phyloP scores from a whole-genome alignment of 163 green algal genomes.

The Scenedesmus sp. region DNA sequence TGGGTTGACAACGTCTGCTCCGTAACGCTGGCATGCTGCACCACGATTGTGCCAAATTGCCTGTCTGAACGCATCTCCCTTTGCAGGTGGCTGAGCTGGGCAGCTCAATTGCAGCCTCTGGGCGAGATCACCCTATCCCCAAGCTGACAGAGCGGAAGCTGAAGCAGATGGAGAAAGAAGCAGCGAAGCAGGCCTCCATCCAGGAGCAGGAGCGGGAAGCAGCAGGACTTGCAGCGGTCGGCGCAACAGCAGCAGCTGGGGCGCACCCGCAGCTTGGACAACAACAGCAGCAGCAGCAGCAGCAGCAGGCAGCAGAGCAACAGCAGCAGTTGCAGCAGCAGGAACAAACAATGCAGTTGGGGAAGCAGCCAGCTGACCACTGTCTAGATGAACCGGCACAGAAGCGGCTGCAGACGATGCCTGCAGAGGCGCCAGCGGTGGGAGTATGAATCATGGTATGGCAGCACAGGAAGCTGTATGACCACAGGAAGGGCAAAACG shows the following conservation, averaged over 20 bases:
- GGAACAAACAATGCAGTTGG: not conserved
- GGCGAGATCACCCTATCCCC: slow-evolving; percentile 72
- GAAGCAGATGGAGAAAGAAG: slow-evolving; percentile 69
- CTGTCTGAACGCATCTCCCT: not conserved
- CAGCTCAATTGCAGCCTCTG: slow-evolving; percentile 64
- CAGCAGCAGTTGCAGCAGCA: slow-evolving; percentile 28
- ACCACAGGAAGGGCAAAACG: not conserved
- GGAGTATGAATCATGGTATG: not conserved
- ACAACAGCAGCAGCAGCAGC: slow-evolving; percentile 41
- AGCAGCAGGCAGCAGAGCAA: slow-evolving; percentile 32
- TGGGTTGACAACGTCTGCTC: not conserved
- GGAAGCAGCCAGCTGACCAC: not conserved
- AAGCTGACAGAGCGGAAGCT: slow-evolving; percentile 70
- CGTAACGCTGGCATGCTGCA: not conserved
- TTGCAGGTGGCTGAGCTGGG: slow-evolving; percentile 70
- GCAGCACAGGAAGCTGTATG: not conserved
- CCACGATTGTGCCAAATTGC: not conserved
- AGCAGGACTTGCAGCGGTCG: slow-evolving; percentile 65
- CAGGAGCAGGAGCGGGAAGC: slow-evolving; percentile 84
- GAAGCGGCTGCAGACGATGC: slow-evolving; percentile 26
- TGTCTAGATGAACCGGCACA: slow-evolving; percentile 3
- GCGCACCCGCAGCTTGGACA: slow-evolving; percentile 55
- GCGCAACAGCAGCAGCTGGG: slow-evolving; percentile 44
- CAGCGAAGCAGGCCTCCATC: slow-evolving; percentile 70
- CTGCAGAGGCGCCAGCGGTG: not conserved